A percentile compares a stretch with the other conserved stretches of the same genome.
phyloP scores from a whole-genome alignment of 2,329 filamentous ascomycete species.

The Talaromyces islandicus region DNA sequence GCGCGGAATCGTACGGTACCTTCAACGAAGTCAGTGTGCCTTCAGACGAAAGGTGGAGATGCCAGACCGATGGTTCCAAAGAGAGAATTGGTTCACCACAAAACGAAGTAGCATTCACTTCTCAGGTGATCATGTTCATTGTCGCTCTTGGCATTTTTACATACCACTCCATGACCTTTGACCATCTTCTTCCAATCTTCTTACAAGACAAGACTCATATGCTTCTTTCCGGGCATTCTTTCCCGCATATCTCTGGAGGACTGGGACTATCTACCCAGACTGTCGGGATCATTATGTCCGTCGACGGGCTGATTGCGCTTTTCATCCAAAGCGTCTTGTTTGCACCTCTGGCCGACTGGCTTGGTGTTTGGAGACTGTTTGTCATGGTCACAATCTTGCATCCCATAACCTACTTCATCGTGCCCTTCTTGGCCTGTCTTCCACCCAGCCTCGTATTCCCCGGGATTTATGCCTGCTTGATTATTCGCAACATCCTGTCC shows the following conservation, averaged over 20 bases:
- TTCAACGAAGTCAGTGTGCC: slow-evolving; percentile 55
- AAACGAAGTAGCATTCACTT: slow-evolving; percentile 49
- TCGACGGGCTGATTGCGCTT: slow-evolving; percentile 66
- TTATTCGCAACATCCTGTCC: slow-evolving; percentile 61
- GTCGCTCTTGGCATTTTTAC: slow-evolving; percentile 84
- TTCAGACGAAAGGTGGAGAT: slow-evolving; percentile 48
- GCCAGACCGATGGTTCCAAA: slow-evolving; percentile 42
- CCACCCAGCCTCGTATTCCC: slow-evolving; percentile 49
- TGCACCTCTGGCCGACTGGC: slow-evolving; percentile 55
- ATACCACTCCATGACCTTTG: slow-evolving; percentile 92
- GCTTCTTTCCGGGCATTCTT: slow-evolving; percentile 25
- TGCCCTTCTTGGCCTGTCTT: slow-evolving; percentile 61
- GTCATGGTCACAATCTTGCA: slow-evolving; percentile 60
- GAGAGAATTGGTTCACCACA: slow-evolving; percentile 22
- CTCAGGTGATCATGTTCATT: slow-evolving; percentile 67
- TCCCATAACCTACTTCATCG: slow-evolving; percentile 61
- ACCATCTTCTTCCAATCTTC: slow-evolving; percentile 88
- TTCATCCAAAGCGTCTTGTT: slow-evolving; percentile 68
- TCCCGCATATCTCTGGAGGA: slow-evolving; percentile 52
- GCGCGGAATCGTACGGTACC: slow-evolving; percentile 74
- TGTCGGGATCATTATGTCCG: slow-evolving; percentile 62
- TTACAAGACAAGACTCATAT: slow-evolving; percentile 60
- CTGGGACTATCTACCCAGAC: slow-evolving; percentile 61
- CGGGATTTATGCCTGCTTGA: slow-evolving; percentile 61
- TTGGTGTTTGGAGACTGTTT: slow-evolving; percentile 64